Evolutionary conservation across 805 yeast genomes (phyloP).

Genomic region (Yarrowia porcina): DNA sequence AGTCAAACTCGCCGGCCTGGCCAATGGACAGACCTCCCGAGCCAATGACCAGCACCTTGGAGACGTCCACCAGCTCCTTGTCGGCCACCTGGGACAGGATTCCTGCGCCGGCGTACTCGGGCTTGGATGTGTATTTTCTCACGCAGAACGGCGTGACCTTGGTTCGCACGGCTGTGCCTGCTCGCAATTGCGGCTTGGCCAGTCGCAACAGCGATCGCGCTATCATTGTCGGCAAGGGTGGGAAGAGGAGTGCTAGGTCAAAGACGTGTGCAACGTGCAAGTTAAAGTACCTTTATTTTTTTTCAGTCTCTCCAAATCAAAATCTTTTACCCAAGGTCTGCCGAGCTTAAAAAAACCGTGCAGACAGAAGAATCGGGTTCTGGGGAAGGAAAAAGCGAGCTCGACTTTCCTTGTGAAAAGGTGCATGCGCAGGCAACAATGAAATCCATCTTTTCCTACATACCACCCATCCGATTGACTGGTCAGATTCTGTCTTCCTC

Average conservation of each 20-base stretch:
- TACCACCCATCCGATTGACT: background rate
- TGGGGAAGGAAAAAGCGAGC: constrained; percentile 19
- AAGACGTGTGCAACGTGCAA: constrained; percentile 17
- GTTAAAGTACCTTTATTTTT: constrained; percentile 5
- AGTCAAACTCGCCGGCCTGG: constrained; percentile 98
- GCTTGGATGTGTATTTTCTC: constrained; percentile 19
- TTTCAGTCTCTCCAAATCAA: constrained; percentile 1
- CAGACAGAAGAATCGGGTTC: constrained; percentile 1
- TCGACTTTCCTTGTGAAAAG: background rate
- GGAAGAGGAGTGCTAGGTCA: background rate
- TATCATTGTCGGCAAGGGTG: background rate
- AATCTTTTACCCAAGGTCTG: background rate
- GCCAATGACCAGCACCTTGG: constrained; percentile 86
- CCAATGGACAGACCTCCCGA: constrained; percentile 98
- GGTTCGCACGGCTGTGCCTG: constrained; percentile 19
- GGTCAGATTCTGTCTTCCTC: background rate
- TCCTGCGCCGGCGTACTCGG: constrained; percentile 41
- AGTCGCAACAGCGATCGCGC: constrained; percentile 26
- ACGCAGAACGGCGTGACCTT: background rate
- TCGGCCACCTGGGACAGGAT: constrained; percentile 37
- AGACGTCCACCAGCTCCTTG: constrained; percentile 64
- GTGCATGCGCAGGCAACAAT: background rate
- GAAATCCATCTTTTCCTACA: background rate
- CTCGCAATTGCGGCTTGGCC: constrained; percentile 26
- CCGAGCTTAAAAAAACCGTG: background rate